Percentiles rank a stretch among this genome's conserved stretches.
Conservation (phyloP, 2,329 filamentous ascomycete species). For the Hypocrella siamensis region DNA sequence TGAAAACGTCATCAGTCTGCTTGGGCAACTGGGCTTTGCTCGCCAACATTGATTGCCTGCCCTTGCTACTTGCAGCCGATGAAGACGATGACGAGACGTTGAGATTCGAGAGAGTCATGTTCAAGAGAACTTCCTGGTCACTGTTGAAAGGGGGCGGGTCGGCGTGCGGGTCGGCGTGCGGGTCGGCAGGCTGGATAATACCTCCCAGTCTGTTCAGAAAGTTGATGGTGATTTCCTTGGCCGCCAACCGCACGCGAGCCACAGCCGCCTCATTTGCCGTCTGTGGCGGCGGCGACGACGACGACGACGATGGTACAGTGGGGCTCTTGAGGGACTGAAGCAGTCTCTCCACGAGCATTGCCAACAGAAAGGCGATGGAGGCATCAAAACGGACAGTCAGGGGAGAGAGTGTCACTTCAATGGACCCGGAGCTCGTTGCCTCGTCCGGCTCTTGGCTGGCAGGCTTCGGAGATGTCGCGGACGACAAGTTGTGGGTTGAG, state of each 20-base stretch:
- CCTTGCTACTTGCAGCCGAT: not conserved
- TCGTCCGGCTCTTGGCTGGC: not conserved
- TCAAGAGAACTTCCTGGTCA: constrained; percentile 35
- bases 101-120: constrained; percentile 30
- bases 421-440: not conserved
- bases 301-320: not conserved
- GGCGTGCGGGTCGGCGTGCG: constrained; percentile 27
- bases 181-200: constrained; percentile 32
- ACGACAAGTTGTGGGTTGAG: constrained; percentile 21
- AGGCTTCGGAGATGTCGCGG: not conserved
- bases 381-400: constrained; percentile 38
- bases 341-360: constrained; percentile 33
- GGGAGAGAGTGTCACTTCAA: constrained; percentile 38
- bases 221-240: constrained; percentile 35
- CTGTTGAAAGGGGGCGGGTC: constrained; percentile 23
- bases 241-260: constrained; percentile 26
- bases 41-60: constrained; percentile 1
- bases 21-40: constrained; percentile 2
- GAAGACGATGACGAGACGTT: constrained; percentile 9
- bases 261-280: constrained; percentile 5
- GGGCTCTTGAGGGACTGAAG: constrained; percentile 25
- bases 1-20: constrained; percentile 12
- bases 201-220: constrained; percentile 40
- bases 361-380: constrained; percentile 38
- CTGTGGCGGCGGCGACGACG: constrained; percentile 6